Evolutionary conservation across 148 eudicot genomes (phyloP).

Genomic region (Rhododendron simsii): DNA sequence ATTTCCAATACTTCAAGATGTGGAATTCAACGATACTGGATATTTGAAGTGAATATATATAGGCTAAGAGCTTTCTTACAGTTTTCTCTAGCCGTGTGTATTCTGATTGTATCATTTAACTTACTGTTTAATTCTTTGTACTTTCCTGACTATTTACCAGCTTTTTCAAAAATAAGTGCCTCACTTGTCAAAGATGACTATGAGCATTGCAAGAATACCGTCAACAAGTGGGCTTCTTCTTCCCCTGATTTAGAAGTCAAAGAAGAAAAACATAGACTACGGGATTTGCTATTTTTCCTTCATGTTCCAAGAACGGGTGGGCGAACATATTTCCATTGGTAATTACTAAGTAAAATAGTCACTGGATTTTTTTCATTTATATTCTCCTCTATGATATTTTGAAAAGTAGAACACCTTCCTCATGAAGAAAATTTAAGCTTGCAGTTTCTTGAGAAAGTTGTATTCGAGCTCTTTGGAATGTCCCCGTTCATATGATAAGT

Average conservation of each 20-base stretch:
- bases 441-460: conserved; percentile 84
- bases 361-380: not conserved
- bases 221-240: conserved; percentile 70
- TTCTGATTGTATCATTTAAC: not conserved
- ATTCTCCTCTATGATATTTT: not conserved
- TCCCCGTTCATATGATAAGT: conserved; percentile 90
- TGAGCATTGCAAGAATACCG: conserved; percentile 50
- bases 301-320: conserved; percentile 97
- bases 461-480: conserved; percentile 67
- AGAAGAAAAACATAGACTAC: conserved; percentile 62
- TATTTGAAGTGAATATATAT: not conserved
- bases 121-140: not conserved
- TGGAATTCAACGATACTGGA: not conserved
- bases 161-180: conserved; percentile 19
- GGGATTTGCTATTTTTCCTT: conserved; percentile 78
- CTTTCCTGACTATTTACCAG: conserved; percentile 13
- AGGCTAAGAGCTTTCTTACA: not conserved
- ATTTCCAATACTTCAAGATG: not conserved
- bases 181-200: conserved; percentile 39
- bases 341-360: not conserved
- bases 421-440: not conserved
- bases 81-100: not conserved
- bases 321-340: conserved; percentile 84
- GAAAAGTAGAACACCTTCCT: not conserved
- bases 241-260: conserved; percentile 46